phyloP scores from a whole-genome alignment of 2,329 filamentous ascomycete genomes.

The Ophiocordyceps robertsii region DNA sequence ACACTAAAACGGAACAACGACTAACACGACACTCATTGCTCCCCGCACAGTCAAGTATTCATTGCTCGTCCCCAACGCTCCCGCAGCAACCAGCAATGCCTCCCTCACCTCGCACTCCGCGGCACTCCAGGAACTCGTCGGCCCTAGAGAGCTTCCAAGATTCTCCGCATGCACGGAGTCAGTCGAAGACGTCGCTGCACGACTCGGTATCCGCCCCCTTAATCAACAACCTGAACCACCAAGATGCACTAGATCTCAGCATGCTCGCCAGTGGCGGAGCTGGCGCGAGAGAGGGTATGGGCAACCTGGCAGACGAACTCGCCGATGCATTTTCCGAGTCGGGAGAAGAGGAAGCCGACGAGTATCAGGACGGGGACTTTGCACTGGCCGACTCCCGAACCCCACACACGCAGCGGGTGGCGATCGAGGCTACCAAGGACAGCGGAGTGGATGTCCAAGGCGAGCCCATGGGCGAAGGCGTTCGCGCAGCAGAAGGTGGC shows the following conservation, averaged over 20 bases:
- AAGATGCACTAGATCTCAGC: conserved; percentile 32
- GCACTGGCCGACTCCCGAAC: not conserved
- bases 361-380: conserved; percentile 29
- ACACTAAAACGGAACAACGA: no score
- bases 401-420: not conserved
- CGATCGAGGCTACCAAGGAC: not conserved
- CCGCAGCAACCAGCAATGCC: conserved; percentile 13
- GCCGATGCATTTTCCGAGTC: conserved; percentile 59
- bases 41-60: no score
- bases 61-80: no score
- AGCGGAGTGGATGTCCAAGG: conserved; percentile 5
- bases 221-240: conserved; percentile 33
- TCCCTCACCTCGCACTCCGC: conserved; percentile 39
- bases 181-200: conserved; percentile 36
- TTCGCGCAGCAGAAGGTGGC: conserved; percentile 17
- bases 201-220: conserved; percentile 33
- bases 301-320: conserved; percentile 70
- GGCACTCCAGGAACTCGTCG: conserved; percentile 46
- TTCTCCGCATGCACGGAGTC: conserved; percentile 32
- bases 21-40: no score
- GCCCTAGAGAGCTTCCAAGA: conserved; percentile 33
- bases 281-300: conserved; percentile 43
- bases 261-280: conserved; percentile 28
- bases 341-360: conserved; percentile 48
- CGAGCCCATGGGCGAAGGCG: conserved; percentile 21